Evolutionary conservation across 768 basidiomycete species (phyloP).

Genomic region (Suillus clintonianus): DNA sequence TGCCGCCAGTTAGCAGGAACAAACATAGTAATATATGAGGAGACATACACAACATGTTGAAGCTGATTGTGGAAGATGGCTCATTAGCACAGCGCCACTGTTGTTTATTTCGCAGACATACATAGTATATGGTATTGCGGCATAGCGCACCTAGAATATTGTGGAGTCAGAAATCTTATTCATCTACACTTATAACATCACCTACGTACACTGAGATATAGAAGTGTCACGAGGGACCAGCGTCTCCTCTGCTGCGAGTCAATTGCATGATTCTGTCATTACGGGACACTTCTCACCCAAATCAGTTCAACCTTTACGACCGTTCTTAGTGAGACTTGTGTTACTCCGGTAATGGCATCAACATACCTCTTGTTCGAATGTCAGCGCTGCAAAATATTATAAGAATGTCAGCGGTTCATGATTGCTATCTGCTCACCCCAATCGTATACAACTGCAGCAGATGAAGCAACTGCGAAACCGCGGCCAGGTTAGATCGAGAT

Average conservation of each 20-base stretch:
- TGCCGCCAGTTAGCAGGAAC: neutral
- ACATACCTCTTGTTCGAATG: neutral
- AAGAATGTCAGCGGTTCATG: neutral
- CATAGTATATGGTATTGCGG: neutral
- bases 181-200: neutral
- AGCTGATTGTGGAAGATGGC: neutral
- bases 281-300: neutral
- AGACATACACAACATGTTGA: neutral
- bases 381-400: neutral
- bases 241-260: neutral
- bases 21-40: no score
- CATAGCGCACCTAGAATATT: neutral
- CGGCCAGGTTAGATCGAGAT: neutral
- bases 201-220: neutral
- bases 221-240: neutral
- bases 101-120: neutral
- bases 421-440: neutral
- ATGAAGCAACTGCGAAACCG: neutral
- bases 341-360: neutral
- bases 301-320: neutral
- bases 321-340: neutral
- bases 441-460: neutral
- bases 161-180: neutral
- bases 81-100: neutral
- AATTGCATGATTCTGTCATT: neutral